Evolutionary conservation across 495 filamentous ascomycete species (phyloP).

Genomic region (Pyrenula aspistea): DNA sequence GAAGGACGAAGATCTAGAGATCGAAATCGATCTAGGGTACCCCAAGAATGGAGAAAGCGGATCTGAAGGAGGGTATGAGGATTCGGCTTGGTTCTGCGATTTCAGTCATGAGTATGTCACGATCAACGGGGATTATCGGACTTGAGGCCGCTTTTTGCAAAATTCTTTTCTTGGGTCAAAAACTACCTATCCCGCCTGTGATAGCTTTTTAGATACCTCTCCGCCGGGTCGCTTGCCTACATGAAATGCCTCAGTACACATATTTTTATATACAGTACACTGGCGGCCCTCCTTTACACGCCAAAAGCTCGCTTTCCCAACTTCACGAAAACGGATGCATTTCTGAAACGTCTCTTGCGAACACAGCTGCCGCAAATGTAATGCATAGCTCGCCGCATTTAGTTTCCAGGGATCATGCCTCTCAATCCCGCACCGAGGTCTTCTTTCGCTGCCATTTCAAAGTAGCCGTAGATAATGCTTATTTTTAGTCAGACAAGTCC

Average conservation of each 20-base stretch:
- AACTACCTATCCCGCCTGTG: too few relatives aligned
- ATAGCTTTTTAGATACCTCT: too few relatives aligned
- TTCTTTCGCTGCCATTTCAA: slow-evolving; percentile 98
- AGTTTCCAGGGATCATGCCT: slow-evolving; percentile 54
- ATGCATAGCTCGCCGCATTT: too few relatives aligned
- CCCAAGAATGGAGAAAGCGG: slow-evolving; percentile 34
- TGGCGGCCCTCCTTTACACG: too few relatives aligned
- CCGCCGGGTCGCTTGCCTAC: too few relatives aligned
- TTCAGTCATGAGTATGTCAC: slow-evolving; percentile 97
- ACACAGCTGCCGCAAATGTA: too few relatives aligned
- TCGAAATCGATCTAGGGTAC: slow-evolving; percentile 53
- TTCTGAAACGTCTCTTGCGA: too few relatives aligned
- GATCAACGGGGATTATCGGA: slow-evolving; percentile 87
- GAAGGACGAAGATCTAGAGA: slow-evolving; percentile 75
- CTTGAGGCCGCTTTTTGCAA: slow-evolving; percentile 24
- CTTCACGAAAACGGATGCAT: too few relatives aligned
- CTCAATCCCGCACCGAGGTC: slow-evolving; percentile 79
- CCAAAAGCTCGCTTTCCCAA: too few relatives aligned
- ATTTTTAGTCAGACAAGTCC: slow-evolving; percentile 10
- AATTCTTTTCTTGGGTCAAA: background rate
- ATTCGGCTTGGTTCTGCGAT: slow-evolving; percentile 90
- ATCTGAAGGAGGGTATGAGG: slow-evolving; percentile 55
- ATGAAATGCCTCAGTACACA: too few relatives aligned
- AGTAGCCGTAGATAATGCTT: slow-evolving; percentile 97
- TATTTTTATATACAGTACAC: too few relatives aligned